Conservation (phyloP, 805 yeast genomes). For the Cyberlindnera meyerae region DNA sequence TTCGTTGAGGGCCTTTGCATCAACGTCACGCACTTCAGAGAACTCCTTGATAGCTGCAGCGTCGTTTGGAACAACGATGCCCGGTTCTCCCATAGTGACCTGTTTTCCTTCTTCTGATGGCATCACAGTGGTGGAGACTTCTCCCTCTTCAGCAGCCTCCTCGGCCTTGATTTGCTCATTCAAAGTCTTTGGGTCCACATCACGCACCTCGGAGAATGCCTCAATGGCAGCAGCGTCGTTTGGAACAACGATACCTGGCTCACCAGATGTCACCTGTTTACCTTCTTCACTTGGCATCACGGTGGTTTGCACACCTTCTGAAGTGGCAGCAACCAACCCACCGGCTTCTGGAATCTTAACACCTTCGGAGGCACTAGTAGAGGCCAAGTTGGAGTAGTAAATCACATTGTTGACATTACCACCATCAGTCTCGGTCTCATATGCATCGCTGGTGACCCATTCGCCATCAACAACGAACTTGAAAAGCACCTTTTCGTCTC, state of each 20-base stretch:
- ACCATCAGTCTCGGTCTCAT: constrained; percentile 38
- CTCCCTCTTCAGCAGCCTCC: constrained; percentile 15
- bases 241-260: constrained; percentile 68
- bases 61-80: constrained; percentile 59
- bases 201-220: constrained; percentile 47
- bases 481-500: constrained; percentile 38
- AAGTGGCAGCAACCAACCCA: constrained; percentile 30
- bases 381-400: constrained; percentile 20
- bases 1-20: constrained; percentile 55
- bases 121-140: constrained; percentile 30
- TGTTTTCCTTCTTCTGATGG: constrained; percentile 38
- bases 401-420: constrained; percentile 36
- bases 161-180: constrained; percentile 28
- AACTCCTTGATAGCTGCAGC: constrained; percentile 66
- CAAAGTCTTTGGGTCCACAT: constrained; percentile 47
- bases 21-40: constrained; percentile 47
- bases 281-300: too few relatives aligned
- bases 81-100: constrained; percentile 57
- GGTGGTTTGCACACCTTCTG: background rate
- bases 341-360: constrained; percentile 43
- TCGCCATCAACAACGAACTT: constrained; percentile 67
- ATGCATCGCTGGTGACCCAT: constrained; percentile 45
- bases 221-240: constrained; percentile 51
- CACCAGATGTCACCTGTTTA: constrained; percentile 36
- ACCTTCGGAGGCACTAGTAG: constrained; percentile 13